A percentile compares a stretch with the other conserved stretches of the same genome.
Conservation (phyloP, 352 stramenopile species). For the Globisporangium yorkense region DNA sequence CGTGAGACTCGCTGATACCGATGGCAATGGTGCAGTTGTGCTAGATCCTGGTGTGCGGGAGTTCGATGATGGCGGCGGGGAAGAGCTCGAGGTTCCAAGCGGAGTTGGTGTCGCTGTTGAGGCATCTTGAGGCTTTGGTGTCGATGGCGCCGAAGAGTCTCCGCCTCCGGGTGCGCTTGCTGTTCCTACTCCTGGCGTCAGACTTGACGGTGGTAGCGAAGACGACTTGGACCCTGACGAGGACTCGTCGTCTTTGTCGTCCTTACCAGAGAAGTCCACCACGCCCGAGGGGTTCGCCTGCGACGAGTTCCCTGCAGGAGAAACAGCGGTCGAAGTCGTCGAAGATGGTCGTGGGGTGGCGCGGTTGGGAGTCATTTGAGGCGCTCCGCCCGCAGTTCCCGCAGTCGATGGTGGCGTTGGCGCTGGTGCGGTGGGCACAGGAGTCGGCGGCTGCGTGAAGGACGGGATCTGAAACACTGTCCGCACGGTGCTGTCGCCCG, state of each 20-base stretch:
- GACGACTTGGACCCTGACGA: constrained; percentile 3
- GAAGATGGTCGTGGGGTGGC: neutral
- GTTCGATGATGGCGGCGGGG: neutral
- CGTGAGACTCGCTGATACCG: neutral
- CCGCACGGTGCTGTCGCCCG: constrained; percentile 5
- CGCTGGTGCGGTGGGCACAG: neutral
- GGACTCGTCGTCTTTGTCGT: neutral
- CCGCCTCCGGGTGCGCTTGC: neutral
- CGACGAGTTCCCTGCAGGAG: neutral
- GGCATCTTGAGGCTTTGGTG: neutral
- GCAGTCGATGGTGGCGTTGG: constrained; percentile 2
- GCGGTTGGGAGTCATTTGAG: constrained; percentile 3
- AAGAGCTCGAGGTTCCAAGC: neutral
- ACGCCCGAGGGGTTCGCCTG: constrained; percentile 1
- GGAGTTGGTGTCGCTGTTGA: neutral
- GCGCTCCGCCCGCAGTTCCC: neutral
- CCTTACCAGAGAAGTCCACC: constrained; percentile 1
- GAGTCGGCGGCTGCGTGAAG: neutral
- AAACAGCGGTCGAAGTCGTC: neutral
- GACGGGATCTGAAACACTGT: constrained; percentile 1
- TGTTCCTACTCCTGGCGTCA: neutral
- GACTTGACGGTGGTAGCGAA: neutral
- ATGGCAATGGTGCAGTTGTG: neutral
- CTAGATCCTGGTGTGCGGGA: neutral
- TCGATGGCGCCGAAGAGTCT: neutral